Evolutionary conservation across 1,284 basidiomycete genomes (phyloP).

Genomic region (Coniferiporia sulphurascens): DNA sequence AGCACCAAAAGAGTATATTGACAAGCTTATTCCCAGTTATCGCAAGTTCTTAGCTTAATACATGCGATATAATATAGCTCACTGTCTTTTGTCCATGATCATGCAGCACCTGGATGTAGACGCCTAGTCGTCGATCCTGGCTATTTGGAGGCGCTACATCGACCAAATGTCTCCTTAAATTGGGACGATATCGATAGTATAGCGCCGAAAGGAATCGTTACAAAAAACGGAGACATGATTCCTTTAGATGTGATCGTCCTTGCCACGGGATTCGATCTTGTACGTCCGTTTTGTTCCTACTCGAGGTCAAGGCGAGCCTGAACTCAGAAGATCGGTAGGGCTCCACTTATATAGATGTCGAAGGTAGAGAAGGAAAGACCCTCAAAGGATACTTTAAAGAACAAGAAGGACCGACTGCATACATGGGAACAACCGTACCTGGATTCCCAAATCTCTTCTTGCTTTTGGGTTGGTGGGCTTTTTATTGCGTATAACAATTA

Average conservation of each 20-base stretch:
- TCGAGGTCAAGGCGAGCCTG: not conserved
- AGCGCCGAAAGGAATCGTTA: conserved; percentile 40
- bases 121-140: not conserved
- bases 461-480: conserved; percentile 19
- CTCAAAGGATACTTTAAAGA: conserved; percentile 22
- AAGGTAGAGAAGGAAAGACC: conserved; percentile 17
- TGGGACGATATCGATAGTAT: conserved; percentile 42
- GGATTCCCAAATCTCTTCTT: conserved; percentile 26
- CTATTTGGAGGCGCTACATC: not conserved
- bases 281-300: not conserved
- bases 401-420: conserved; percentile 25
- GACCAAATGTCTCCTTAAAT: not conserved
- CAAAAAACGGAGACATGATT: conserved; percentile 43
- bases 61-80: conserved; percentile 11
- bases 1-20: conserved; percentile 41
- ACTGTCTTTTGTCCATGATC: no score
- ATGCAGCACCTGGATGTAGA: no score
- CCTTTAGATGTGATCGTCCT: conserved; percentile 48
- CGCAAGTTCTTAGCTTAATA: conserved; percentile 29
- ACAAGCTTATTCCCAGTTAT: conserved; percentile 44
- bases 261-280: conserved; percentile 39
- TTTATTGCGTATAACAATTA: not conserved
- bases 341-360: not conserved
- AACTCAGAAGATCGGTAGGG: not conserved
- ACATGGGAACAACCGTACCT: conserved; percentile 24